A percentile compares a stretch with the other conserved stretches of the same genome.
phyloP scores from a whole-genome alignment of 805 yeast species.

The Ogataea henricii region DNA sequence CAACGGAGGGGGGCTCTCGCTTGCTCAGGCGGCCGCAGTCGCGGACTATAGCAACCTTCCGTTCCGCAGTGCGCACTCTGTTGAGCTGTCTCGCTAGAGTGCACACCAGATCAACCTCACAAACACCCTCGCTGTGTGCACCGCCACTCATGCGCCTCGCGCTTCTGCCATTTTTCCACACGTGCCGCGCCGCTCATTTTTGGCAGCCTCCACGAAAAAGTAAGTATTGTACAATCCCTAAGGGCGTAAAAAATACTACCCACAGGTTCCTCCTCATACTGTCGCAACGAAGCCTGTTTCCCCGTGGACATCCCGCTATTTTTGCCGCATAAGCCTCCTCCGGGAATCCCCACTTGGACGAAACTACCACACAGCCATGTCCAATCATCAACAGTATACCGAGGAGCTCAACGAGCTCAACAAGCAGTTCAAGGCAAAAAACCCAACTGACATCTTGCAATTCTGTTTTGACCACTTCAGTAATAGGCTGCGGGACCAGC shows the following conservation, averaged over 20 bases:
- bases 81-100: no score
- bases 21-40: no score
- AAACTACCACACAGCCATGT: conserved; percentile 14
- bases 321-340: background rate
- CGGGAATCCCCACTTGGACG: background rate
- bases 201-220: conserved; percentile 7
- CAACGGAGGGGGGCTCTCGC: no score
- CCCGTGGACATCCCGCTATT: background rate
- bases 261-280: background rate
- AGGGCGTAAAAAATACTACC: background rate
- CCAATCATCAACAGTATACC: conserved; percentile 26
- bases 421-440: conserved; percentile 51
- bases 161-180: background rate
- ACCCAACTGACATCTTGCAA: conserved; percentile 71
- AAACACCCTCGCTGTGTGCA: no score
- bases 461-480: conserved; percentile 77
- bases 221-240: conserved; percentile 2
- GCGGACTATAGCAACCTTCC: no score
- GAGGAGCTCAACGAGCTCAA: conserved; percentile 64
- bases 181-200: background rate
- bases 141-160: no score
- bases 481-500: conserved; percentile 59
- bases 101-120: no score
- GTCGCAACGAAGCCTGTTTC: background rate
- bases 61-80: no score